Conservation (phyloP, 192 early-diverging fungal species). For the Backusella tuberculispora region DNA sequence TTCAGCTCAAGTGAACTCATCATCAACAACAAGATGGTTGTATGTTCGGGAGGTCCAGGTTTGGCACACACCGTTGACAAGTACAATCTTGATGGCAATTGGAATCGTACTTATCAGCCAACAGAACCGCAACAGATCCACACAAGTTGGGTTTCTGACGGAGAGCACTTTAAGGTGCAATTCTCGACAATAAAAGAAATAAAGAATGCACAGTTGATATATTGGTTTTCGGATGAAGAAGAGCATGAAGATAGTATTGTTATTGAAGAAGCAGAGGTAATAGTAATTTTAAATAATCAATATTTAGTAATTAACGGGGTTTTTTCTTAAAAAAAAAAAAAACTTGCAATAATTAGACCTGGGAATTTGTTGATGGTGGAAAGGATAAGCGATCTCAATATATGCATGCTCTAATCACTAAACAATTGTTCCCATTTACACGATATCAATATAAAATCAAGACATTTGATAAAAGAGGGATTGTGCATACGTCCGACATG, state of each 20-base stretch:
- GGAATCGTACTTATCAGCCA: conserved; percentile 28
- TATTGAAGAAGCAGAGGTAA: conserved; percentile 3
- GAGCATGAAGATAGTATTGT: not conserved
- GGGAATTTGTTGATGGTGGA: conserved; percentile 35
- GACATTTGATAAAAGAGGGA: not conserved
- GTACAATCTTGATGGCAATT: conserved; percentile 14
- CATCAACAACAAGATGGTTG: conserved; percentile 10
- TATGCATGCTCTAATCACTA: conserved; percentile 26
- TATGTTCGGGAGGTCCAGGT: conserved; percentile 14
- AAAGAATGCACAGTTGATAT: conserved; percentile 5
- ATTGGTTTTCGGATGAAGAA: conserved; percentile 17
- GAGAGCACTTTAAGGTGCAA: conserved; percentile 24
- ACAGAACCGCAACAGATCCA: conserved; percentile 35
- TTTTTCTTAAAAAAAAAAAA: not conserved
- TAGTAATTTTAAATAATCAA: not conserved
- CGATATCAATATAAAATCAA: conserved; percentile 28
- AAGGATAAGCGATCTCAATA: conserved; percentile 23
- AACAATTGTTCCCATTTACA: conserved; percentile 14
- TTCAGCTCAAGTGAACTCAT: not conserved
- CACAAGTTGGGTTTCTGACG: conserved; percentile 19
- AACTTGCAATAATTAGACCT: conserved; percentile 23
- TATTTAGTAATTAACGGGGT: not conserved
- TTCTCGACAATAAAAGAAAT: conserved; percentile 21
- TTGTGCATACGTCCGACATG: not conserved
- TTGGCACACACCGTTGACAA: not conserved